Evolutionary conservation across 768 basidiomycete genomes (phyloP), one percentile per base, ranked within the genome.

Genomic region (Kondoa subrosea): DNA sequence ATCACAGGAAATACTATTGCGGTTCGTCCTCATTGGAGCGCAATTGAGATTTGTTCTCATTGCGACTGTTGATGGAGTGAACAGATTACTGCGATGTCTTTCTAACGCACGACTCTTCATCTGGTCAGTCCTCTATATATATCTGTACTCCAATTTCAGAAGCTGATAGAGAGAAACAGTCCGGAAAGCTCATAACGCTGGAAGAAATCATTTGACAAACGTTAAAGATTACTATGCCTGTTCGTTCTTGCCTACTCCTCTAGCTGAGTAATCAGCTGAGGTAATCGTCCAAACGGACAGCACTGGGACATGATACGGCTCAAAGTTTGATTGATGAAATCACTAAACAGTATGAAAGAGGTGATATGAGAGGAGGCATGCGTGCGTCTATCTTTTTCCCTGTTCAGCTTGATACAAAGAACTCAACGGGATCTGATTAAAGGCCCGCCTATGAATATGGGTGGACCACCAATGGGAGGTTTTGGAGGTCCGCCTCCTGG

Each of bases 301-400:
- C 75, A 15, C 73, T 81, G 64, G 80, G 80, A 67, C 91, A 96
- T 78, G 92, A 97, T 82, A 93, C 93, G 78, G 92, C 93, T 21
- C 95, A 99, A 78, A 90, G 80, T 74, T 91, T 97, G 76, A 97
- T 99, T 76, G 93, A 99, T 82, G 89, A 93, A 78, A 97, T 99
- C 78, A 92, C 91, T 40, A 85, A 87, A 26, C 85, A 88, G 29
- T 95, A 93, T 75, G 93, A 97, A 78, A 83, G 82, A 31, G 85
- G 87, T 57, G 85, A 63, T 50, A 50, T 50, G 40, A 8, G 40
- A 8, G 40, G 40, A 8, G 12, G 40, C 21, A 8, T 21, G 40
- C 21, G 8, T 50, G 40, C 40, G 12, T 50, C 21, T 50, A 21
- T 21, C 21, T 50, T 50, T 50, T 8, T 50, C 12, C 40, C 21